Evolutionary conservation across 768 basidiomycete species (phyloP).

Genomic region (Hemileccinum impolitum): DNA sequence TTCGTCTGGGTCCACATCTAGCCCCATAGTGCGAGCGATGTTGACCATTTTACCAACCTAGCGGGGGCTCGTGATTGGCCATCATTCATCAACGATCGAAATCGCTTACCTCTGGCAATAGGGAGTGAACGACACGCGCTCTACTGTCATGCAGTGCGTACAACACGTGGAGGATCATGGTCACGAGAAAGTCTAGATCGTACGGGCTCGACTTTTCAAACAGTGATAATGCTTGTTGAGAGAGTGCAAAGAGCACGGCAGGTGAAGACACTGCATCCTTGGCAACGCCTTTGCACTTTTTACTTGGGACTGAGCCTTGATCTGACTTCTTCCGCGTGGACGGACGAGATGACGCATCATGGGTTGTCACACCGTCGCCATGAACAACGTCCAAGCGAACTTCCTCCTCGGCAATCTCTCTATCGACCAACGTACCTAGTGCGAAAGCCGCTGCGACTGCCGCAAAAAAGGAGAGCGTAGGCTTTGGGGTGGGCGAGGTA

Average conservation of each 20-base stretch:
- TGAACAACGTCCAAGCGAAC: slow-evolving; percentile 21
- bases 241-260: slow-evolving; percentile 44
- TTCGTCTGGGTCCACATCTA: slow-evolving; percentile 58
- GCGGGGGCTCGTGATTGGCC: slow-evolving; percentile 10
- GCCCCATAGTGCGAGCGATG: slow-evolving; percentile 59
- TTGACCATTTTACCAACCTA: slow-evolving; percentile 71
- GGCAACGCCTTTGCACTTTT: slow-evolving; percentile 26
- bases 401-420: slow-evolving; percentile 28
- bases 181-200: slow-evolving; percentile 55
- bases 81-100: slow-evolving; percentile 28
- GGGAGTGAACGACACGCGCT: slow-evolving; percentile 37
- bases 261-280: slow-evolving; percentile 32
- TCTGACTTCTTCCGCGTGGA: slow-evolving; percentile 22
- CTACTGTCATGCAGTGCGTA: slow-evolving; percentile 52
- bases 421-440: slow-evolving; percentile 46
- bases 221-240: slow-evolving; percentile 44
- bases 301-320: slow-evolving; percentile 9
- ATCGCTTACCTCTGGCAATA: slow-evolving; percentile 27
- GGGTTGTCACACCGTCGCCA: slow-evolving; percentile 14
- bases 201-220: slow-evolving; percentile 42
- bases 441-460: slow-evolving; percentile 57
- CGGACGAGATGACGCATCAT: slow-evolving; percentile 25
- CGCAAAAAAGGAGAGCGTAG: slow-evolving; percentile 49
- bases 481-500: slow-evolving; percentile 11
- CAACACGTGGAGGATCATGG: slow-evolving; percentile 56